phyloP scores from a whole-genome alignment of 768 basidiomycete species.

The Leccinum rimulosum region DNA sequence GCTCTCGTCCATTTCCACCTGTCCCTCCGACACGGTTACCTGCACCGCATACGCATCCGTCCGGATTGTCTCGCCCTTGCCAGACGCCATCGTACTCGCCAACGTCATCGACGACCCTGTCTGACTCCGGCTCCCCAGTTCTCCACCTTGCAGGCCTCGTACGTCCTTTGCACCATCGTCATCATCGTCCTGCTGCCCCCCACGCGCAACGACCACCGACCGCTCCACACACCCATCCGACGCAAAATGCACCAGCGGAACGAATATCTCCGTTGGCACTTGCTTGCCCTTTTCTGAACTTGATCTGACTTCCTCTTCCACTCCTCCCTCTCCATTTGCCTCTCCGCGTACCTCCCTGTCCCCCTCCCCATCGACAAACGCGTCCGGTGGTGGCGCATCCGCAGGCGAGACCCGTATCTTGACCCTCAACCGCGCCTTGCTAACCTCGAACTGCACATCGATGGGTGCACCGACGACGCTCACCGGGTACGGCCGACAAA shows the following conservation, averaged over 20 bases:
- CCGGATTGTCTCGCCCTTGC: slow-evolving; percentile 10
- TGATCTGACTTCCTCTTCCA: not conserved
- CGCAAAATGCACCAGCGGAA: slow-evolving; percentile 90
- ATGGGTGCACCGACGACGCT: slow-evolving; percentile 67
- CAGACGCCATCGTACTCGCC: not conserved
- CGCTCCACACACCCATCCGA: slow-evolving; percentile 34
- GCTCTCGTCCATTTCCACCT: slow-evolving; percentile 44
- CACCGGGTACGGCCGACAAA: slow-evolving; percentile 79
- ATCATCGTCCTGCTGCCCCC: not conserved
- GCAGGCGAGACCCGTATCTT: slow-evolving; percentile 59
- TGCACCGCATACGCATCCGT: slow-evolving; percentile 37
- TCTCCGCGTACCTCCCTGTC: not conserved
- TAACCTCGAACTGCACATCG: slow-evolving; percentile 74
- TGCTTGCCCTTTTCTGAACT: slow-evolving; percentile 15
- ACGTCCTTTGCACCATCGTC: not conserved
- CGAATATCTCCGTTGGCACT: slow-evolving; percentile 81
- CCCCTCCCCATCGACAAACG: not conserved
- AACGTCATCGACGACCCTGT: slow-evolving; percentile 19
- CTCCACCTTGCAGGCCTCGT: not conserved
- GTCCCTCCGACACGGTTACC: slow-evolving; percentile 46
- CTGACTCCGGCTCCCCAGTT: not conserved
- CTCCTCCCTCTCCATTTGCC: not conserved
- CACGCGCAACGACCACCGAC: slow-evolving; percentile 3
- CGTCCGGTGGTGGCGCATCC: slow-evolving; percentile 39
- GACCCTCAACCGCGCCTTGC: slow-evolving; percentile 66